phyloP scores from a whole-genome alignment of 2,329 filamentous ascomycete genomes.

The Alternaria ventricosa region DNA sequence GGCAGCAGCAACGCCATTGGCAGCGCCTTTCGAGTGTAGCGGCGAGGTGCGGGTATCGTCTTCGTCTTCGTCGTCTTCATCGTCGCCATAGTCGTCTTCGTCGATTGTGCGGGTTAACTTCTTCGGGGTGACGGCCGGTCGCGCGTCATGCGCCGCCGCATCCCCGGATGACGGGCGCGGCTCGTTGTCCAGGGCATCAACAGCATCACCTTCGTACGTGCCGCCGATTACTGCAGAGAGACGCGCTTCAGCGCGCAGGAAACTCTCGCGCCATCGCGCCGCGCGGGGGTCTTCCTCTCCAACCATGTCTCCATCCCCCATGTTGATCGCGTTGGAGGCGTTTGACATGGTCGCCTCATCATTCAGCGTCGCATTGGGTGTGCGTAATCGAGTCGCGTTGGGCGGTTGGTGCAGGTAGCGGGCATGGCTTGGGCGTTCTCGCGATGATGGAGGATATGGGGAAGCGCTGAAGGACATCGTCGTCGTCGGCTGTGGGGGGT shows the following conservation, averaged over 20 bases:
- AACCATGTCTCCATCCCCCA: slow-evolving; percentile 50
- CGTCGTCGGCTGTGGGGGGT: slow-evolving; percentile 39
- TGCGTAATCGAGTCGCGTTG: slow-evolving; percentile 49
- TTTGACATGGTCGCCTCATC: slow-evolving; percentile 50
- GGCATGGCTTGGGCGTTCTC: slow-evolving; percentile 52
- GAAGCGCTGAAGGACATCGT: slow-evolving; percentile 47
- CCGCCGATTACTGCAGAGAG: slow-evolving; percentile 76
- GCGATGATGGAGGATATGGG: slow-evolving; percentile 49
- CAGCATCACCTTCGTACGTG: slow-evolving; percentile 32
- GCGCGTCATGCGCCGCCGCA: slow-evolving; percentile 52
- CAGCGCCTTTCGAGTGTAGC: slow-evolving; percentile 60
- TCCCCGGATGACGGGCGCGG: slow-evolving; percentile 33
- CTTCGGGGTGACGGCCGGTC: slow-evolving; percentile 64
- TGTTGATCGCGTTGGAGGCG: slow-evolving; percentile 46
- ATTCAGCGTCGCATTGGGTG: slow-evolving; percentile 52
- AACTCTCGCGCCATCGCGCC: slow-evolving; percentile 75
- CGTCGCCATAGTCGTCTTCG: slow-evolving; percentile 85
- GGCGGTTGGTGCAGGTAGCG: slow-evolving; percentile 43
- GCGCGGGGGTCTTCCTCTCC: slow-evolving; percentile 56
- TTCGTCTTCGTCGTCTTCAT: slow-evolving; percentile 66
- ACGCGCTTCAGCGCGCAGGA: slow-evolving; percentile 76
- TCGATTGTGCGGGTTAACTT: slow-evolving; percentile 79
- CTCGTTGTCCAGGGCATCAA: slow-evolving; percentile 35
- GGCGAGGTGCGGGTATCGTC: slow-evolving; percentile 54
- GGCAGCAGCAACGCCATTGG: slow-evolving; percentile 61